phyloP scores from a whole-genome alignment of 352 stramenopile genomes.

The Phytophthora cactorum region DNA sequence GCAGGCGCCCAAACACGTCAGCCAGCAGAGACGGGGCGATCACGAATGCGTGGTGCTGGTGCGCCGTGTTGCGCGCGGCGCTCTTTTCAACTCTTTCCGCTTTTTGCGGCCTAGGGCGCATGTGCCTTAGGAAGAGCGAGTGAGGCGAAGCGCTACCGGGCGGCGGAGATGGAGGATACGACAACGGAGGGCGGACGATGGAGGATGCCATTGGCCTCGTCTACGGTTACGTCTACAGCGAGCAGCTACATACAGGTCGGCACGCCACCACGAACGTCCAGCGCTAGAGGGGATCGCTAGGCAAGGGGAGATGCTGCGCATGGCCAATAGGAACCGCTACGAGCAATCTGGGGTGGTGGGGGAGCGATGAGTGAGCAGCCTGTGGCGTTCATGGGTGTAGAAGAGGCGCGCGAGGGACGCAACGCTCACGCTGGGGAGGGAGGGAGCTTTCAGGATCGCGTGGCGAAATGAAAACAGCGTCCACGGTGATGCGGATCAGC shows the following conservation, averaged over 20 bases:
- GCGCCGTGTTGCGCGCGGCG: constrained; percentile 53
- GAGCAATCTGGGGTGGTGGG: not conserved
- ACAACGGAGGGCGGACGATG: constrained; percentile 4
- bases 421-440: too few species aligned
- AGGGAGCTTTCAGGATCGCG: too few species aligned
- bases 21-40: constrained; percentile 23
- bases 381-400: too few species aligned
- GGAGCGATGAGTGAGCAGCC: not conserved
- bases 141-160: not conserved
- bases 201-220: constrained; percentile 12
- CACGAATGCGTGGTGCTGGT: constrained; percentile 60
- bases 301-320: not conserved
- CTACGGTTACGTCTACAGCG: constrained; percentile 17
- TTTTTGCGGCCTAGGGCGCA: constrained; percentile 66
- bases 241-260: constrained; percentile 11
- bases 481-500: too few species aligned
- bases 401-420: too few species aligned
- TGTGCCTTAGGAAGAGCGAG: constrained; percentile 21
- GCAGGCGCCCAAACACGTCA: constrained; percentile 21
- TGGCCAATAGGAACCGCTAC: too few species aligned
- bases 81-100: constrained; percentile 61
- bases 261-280: constrained; percentile 1
- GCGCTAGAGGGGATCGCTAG: not conserved
- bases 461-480: too few species aligned
- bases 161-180: not conserved